Evolutionary conservation across 305 asterid genomes (phyloP).

Genomic region (Fraxinus latifolia): DNA sequence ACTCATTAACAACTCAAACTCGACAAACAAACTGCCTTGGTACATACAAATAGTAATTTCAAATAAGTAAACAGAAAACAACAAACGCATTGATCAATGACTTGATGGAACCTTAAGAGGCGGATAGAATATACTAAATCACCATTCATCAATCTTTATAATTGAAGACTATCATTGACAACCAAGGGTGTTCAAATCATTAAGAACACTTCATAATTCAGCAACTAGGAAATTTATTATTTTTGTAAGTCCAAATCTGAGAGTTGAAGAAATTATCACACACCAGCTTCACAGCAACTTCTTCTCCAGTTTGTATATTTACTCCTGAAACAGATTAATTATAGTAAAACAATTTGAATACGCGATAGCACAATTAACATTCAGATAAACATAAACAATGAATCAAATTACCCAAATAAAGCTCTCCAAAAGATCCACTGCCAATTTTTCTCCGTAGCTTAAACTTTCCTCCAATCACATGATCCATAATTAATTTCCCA

Average conservation of each 20-base stretch:
- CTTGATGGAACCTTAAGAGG: background rate
- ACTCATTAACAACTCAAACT: background rate
- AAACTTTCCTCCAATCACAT: slow-evolving; percentile 45
- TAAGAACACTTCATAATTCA: background rate
- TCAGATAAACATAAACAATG: background rate
- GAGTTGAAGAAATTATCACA: slow-evolving; percentile 17
- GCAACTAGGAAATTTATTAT: background rate
- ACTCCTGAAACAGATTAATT: slow-evolving; percentile 32
- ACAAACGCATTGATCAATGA: background rate
- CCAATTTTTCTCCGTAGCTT: slow-evolving; percentile 55
- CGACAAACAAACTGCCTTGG: background rate
- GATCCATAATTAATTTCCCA: slow-evolving; percentile 38
- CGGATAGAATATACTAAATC: background rate
- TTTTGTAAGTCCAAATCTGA: background rate
- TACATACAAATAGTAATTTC: background rate
- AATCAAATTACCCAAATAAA: slow-evolving; percentile 40
- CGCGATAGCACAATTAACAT: background rate
- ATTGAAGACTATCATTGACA: background rate
- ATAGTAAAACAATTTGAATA: slow-evolving; percentile 5
- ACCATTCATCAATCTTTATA: background rate
- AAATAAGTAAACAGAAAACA: background rate
- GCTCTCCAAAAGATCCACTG: slow-evolving; percentile 59
- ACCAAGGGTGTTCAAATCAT: background rate
- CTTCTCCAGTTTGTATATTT: slow-evolving; percentile 51
- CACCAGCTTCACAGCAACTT: slow-evolving; percentile 55